These are phyloP conservation scores for Exophiala dermatitidis DNA, from an alignment of 2,329 filamentous ascomycete genomes.

Conservation along the genomic window DNA sequence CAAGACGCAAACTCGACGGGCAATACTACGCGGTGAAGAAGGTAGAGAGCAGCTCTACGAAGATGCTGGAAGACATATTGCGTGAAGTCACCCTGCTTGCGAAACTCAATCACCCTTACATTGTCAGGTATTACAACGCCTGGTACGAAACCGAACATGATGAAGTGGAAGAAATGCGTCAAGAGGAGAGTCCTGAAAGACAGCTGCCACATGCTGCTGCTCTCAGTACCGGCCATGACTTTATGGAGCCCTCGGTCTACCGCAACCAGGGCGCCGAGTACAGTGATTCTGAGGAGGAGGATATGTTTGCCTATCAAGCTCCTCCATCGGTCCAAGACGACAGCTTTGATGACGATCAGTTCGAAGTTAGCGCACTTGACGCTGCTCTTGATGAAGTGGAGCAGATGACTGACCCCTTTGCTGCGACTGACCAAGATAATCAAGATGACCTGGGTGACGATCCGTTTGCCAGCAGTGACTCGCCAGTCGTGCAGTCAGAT, in stretches of 20 bases:
- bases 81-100: slow-evolving; percentile 85
- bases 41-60: slow-evolving; percentile 72
- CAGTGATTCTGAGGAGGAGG: slow-evolving; percentile 46
- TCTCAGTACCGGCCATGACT: slow-evolving; percentile 63
- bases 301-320: slow-evolving; percentile 21
- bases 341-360: slow-evolving; percentile 41
- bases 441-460: slow-evolving; percentile 1
- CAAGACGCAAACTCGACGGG: slow-evolving; percentile 85
- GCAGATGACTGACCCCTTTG: slow-evolving; percentile 9
- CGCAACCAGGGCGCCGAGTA: slow-evolving; percentile 63
- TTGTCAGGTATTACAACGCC: slow-evolving; percentile 87
- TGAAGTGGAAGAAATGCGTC: slow-evolving; percentile 5
- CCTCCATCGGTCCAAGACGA: slow-evolving; percentile 34
- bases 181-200: slow-evolving; percentile 3
- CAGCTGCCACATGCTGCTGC: slow-evolving; percentile 10
- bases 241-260: slow-evolving; percentile 79
- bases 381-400: slow-evolving; percentile 9
- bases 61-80: slow-evolving; percentile 55
- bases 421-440: slow-evolving; percentile 1
- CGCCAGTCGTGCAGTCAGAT: slow-evolving; percentile 2
- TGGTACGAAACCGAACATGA: slow-evolving; percentile 62
- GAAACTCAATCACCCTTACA: slow-evolving; percentile 81
- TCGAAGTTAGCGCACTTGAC: slow-evolving; percentile 19
- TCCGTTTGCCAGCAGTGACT: slow-evolving; percentile 12
- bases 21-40: slow-evolving; percentile 96